Conservation (phyloP, 2,329 filamentous ascomycete species). For the Fusarium decemcellulare region DNA sequence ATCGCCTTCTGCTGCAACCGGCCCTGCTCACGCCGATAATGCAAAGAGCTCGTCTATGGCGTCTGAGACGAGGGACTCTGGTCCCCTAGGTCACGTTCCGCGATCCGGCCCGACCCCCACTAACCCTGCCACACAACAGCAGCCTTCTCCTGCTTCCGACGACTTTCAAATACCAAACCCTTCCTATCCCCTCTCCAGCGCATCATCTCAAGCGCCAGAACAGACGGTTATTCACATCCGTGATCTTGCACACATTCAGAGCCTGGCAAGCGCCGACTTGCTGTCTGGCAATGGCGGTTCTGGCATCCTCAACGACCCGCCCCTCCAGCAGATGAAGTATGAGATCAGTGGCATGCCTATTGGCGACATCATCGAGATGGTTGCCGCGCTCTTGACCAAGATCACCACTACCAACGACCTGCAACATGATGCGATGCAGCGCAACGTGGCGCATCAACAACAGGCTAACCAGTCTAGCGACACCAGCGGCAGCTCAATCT, state of each 20-base stretch:
- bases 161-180: conserved; percentile 56
- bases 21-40: conserved; percentile 57
- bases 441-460: conserved; percentile 72
- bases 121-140: conserved; percentile 43
- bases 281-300: conserved; percentile 63
- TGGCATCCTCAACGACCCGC: conserved; percentile 65
- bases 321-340: conserved; percentile 76
- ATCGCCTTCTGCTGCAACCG: conserved; percentile 59
- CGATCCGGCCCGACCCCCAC: conserved; percentile 38
- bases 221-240: conserved; percentile 81
- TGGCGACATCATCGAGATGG: conserved; percentile 98
- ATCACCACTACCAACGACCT: conserved; percentile 97
- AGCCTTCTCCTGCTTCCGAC: conserved; percentile 55
- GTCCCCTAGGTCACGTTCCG: conserved; percentile 46
- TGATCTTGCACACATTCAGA: conserved; percentile 92
- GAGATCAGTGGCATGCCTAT: conserved; percentile 99
- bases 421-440: conserved; percentile 92
- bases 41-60: conserved; percentile 64
- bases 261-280: conserved; percentile 84
- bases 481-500: conserved; percentile 68
- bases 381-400: conserved; percentile 94
- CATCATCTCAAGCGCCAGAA: conserved; percentile 48
- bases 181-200: conserved; percentile 51
- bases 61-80: conserved; percentile 53
- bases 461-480: conserved; percentile 65